Percentiles rank a stretch among this genome's conserved stretches.
Conservation (phyloP, 1,284 basidiomycete genomes). For the Apiotrichum gamsii region DNA sequence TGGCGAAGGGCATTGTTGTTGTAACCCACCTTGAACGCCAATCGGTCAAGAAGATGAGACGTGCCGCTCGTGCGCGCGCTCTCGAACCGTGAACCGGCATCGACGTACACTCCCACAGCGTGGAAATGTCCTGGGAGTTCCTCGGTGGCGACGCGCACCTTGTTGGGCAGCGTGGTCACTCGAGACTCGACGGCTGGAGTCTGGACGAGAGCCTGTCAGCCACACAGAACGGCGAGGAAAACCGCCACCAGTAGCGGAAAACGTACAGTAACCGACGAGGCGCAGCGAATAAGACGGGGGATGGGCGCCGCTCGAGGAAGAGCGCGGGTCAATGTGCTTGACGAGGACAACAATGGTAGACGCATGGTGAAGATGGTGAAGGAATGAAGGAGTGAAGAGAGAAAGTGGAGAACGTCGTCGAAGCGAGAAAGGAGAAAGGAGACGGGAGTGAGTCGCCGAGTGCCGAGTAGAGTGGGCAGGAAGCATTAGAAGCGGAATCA, state of each 20-base stretch:
- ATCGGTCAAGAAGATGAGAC: constrained; percentile 86
- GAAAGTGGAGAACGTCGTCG: too few species aligned
- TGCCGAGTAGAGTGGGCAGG: too few species aligned
- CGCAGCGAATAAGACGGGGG: neutral
- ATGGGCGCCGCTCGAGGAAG: neutral
- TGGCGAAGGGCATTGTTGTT: too few species aligned
- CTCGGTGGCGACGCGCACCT: constrained; percentile 86
- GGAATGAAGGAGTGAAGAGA: neutral
- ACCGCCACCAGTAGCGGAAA: neutral
- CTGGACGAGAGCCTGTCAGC: neutral
- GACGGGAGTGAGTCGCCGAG: too few species aligned
- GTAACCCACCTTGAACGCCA: constrained; percentile 87
- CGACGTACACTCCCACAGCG: constrained; percentile 85
- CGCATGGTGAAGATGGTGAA: constrained; percentile 4
- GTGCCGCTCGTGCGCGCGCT: constrained; percentile 67
- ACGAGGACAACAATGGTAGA: constrained; percentile 8
- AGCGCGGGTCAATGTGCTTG: constrained; percentile 3
- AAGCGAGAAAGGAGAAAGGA: too few species aligned
- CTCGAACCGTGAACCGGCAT: constrained; percentile 92
- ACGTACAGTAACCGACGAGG: constrained; percentile 5
- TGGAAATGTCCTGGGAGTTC: constrained; percentile 89
- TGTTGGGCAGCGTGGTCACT: constrained; percentile 83
- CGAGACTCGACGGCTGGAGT: neutral
- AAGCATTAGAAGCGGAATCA: too few species aligned
- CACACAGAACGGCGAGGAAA: neutral